These are phyloP conservation scores for Juglanconis oblonga DNA, from an alignment of 2,329 filamentous ascomycete genomes.

Conservation along the genomic window DNA sequence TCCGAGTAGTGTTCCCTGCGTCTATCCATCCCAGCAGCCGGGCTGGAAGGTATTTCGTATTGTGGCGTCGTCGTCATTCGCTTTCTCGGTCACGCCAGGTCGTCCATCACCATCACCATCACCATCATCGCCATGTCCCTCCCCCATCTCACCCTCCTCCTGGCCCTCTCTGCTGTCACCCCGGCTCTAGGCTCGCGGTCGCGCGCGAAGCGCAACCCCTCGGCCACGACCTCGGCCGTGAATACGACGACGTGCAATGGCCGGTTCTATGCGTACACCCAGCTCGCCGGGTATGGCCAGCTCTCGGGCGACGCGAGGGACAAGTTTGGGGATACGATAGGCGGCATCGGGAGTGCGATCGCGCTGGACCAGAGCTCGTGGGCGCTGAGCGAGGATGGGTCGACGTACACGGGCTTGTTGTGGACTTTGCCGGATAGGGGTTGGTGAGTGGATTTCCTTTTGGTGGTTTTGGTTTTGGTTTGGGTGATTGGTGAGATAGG, in stretches of 20 bases:
- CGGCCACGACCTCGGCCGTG: conserved; percentile 13
- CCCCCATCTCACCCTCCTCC: not conserved
- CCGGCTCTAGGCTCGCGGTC: not conserved
- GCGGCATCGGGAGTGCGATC: conserved; percentile 51
- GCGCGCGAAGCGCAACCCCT: not conserved
- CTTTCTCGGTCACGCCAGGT: too few species aligned
- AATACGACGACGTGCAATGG: conserved; percentile 50
- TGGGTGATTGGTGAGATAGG: not conserved
- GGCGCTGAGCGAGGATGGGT: conserved; percentile 44
- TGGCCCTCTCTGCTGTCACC: not conserved
- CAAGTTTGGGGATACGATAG: conserved; percentile 67
- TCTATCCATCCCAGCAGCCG: not conserved
- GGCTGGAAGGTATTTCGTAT: not conserved
- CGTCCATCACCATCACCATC: not conserved
- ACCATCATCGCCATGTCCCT: not conserved
- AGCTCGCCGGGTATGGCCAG: conserved; percentile 65
- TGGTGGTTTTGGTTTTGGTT: not conserved
- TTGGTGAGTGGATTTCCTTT: conserved; percentile 41
- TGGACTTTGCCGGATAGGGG: conserved; percentile 66
- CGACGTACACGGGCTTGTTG: conserved; percentile 58
- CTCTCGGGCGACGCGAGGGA: conserved; percentile 57
- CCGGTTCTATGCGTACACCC: conserved; percentile 61
- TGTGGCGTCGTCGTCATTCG: not conserved
- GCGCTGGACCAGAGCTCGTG: conserved; percentile 37
- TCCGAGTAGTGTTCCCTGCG: not conserved